Evolutionary conservation across 768 basidiomycete genomes (phyloP).

Genomic region (Suillus subalutaceus): DNA sequence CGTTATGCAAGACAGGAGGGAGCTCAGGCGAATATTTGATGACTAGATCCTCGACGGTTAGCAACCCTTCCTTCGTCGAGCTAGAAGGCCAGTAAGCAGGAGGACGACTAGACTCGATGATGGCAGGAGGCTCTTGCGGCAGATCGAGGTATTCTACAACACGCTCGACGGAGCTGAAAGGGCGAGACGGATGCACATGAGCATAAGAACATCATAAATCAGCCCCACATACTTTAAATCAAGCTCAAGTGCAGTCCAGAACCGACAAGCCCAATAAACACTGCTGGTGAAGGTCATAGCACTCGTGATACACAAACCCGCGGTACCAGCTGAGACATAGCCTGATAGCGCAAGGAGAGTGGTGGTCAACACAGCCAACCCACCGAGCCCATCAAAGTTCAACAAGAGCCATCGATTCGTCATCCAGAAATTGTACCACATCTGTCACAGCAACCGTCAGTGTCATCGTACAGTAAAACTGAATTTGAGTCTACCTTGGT

Average conservation of each 20-base stretch:
- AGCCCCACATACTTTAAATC: conserved; percentile 65
- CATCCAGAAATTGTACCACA: conserved; percentile 93
- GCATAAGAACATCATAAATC: neutral
- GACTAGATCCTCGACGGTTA: conserved; percentile 74
- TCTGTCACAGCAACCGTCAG: conserved; percentile 38
- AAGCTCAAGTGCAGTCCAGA: conserved; percentile 63
- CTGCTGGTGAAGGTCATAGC: conserved; percentile 62
- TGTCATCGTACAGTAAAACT: neutral
- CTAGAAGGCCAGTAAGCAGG: conserved; percentile 95
- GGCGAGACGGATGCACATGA: conserved; percentile 13
- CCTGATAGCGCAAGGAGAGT: conserved; percentile 75
- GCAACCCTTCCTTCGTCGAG: conserved; percentile 55
- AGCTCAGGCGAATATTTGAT: conserved; percentile 86
- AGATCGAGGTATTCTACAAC: conserved; percentile 89
- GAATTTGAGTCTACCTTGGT: conserved; percentile 55
- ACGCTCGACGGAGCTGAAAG: conserved; percentile 79
- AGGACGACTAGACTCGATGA: conserved; percentile 73
- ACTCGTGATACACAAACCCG: conserved; percentile 77
- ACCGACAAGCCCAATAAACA: conserved; percentile 54
- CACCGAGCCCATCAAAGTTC: conserved; percentile 81
- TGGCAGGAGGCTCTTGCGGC: conserved; percentile 81
- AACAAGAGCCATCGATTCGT: conserved; percentile 84
- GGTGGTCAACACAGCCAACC: conserved; percentile 71
- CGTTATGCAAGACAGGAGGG: conserved; percentile 73
- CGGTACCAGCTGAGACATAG: conserved; percentile 59